phyloP scores from a whole-genome alignment of 352 stramenopile species.

The Phytophthora capsici region DNA sequence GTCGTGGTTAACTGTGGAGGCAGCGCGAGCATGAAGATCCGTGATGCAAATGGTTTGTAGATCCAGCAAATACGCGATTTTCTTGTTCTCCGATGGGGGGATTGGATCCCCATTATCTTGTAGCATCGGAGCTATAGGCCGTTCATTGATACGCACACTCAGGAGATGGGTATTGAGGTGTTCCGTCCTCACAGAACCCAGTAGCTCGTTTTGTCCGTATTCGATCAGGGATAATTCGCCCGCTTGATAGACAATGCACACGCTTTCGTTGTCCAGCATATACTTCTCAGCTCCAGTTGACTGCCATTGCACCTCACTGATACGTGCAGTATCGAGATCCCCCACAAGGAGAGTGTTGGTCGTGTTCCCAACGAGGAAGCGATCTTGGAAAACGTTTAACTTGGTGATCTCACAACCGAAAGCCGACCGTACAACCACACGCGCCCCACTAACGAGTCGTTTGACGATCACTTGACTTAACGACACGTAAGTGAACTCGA shows the following conservation, averaged over 20 bases:
- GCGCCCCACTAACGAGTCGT: slow-evolving; percentile 80
- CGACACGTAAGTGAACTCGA: slow-evolving; percentile 96
- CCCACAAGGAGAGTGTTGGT: slow-evolving; percentile 92
- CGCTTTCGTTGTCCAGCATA: slow-evolving; percentile 94
- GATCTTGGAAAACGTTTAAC: slow-evolving; percentile 95
- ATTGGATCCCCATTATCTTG: slow-evolving; percentile 33
- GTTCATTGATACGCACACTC: slow-evolving; percentile 94
- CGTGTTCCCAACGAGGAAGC: slow-evolving; percentile 92
- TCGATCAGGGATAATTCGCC: slow-evolving; percentile 94
- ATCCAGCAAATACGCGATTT: slow-evolving; percentile 94
- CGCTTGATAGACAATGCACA: slow-evolving; percentile 92
- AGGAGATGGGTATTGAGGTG: slow-evolving; percentile 92
- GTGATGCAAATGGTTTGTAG: slow-evolving; percentile 93
- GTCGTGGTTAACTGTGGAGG: slow-evolving; percentile 93
- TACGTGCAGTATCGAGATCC: slow-evolving; percentile 91
- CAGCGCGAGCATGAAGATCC: slow-evolving; percentile 76
- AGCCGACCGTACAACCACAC: slow-evolving; percentile 88
- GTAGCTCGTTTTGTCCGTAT: slow-evolving; percentile 94
- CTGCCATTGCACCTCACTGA: slow-evolving; percentile 94
- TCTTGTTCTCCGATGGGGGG: slow-evolving; percentile 87
- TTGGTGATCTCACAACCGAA: slow-evolving; percentile 95
- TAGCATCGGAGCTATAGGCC: slow-evolving; percentile 37
- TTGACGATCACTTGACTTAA: slow-evolving; percentile 95
- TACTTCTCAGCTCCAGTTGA: slow-evolving; percentile 92
- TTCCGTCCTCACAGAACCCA: slow-evolving; percentile 92